Base-by-base conservation (phyloP, 2,329 filamentous ascomycete genomes). In the Clonostachys chloroleuca region DNA sequence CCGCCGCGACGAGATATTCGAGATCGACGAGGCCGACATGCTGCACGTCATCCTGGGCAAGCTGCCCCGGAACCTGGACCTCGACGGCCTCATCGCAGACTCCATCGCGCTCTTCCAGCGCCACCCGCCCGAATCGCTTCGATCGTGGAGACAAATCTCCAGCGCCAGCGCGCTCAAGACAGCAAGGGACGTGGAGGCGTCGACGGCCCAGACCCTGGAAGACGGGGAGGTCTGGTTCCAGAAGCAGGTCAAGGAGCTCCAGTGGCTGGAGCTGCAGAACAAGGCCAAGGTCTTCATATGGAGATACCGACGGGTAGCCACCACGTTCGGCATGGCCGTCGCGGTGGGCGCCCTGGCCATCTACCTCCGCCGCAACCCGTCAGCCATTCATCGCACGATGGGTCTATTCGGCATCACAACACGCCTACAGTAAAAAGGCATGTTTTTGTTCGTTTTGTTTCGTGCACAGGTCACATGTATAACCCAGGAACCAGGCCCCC, bases 1-100 rank as follows among this genome's bases (percentile, higher is more conserved):
- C 42, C 86, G 92, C 36, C 85, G 87, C 48, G 79, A 83, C 34
- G 91, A 96, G 66, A 78, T 99, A n/a, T 80, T 97, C 53, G 86
- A 89, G 44, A 87, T 90, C n/a, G 87, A 95, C 54, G 91, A 96
- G 62, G 86, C 89, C 7, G 92, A 97, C 59, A 95, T 99, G 81
- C 78, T 99, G 20, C 91, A 96, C 63, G 88, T 86, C 50, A 84
- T 89, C 35, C 80, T 99, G 12, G 89, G 89, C 40, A 96, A 94
- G 65, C 77, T 99, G 7, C 94, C 94, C 1, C 78, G 83, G 45
- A 84, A 86, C 16, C 80, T 96, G 48, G 80, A 95, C 60, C 72
- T 99, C 20, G 92, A 99, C 54, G 73, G 72, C 8, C 77, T 96
- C 45, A 86, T 99, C 52, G 62, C 73, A 16, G 74, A 77, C 44